Base-by-base conservation (phyloP, 1,139 yeast species). In the Taphrina betulina region DNA sequence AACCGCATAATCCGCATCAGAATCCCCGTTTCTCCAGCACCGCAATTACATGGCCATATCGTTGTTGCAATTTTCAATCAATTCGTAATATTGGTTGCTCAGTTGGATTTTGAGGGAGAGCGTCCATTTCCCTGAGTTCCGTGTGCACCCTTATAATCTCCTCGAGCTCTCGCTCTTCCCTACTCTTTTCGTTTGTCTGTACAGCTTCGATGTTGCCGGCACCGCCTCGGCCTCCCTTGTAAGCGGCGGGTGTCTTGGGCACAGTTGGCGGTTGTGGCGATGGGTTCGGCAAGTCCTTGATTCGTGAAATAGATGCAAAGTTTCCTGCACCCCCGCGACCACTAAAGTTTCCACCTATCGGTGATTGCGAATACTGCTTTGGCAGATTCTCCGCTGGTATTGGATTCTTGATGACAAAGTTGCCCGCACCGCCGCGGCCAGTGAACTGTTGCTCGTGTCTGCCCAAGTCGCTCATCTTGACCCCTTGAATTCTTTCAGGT, bases 241-340 rank as follows among this genome's bases (percentile, higher is more conserved):
- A 50, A 19, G 33, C 54, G 3, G 33, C 19, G 3, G 45, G 54
- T 3, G 46, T 28, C 31, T 20, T 43, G 17, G 48, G 48, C 8
- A 17, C 19, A n/a, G 16, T 29, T 10, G 48, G 24, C 5, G 48
- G 19, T 12, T 23, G 16, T 26, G 38, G 36, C 2, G 10, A 19
- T 3, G 37, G 26, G 19, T 8, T 19, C 5, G 48, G 48, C 48
- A 43, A 19, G 26, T 43, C 48, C 7, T 22, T 24, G 29, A 50
- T 26, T 23, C 40, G 28, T 5, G 43, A 38, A 23, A 20, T 34
- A 14, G 28, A 22, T 12, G 22, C 35, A 29, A 26, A 50, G 19
- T 50, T 50, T 17, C 54, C 54, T 14, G 54, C 54, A n/a, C 54
- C 54, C 10, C 54, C 54, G 20, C 54, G 54, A 5, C 54, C 54